These are phyloP conservation scores for Phoenix dactylifera DNA, from an alignment of 176 grass and related monocot species.

Conservation along the genomic window DNA sequence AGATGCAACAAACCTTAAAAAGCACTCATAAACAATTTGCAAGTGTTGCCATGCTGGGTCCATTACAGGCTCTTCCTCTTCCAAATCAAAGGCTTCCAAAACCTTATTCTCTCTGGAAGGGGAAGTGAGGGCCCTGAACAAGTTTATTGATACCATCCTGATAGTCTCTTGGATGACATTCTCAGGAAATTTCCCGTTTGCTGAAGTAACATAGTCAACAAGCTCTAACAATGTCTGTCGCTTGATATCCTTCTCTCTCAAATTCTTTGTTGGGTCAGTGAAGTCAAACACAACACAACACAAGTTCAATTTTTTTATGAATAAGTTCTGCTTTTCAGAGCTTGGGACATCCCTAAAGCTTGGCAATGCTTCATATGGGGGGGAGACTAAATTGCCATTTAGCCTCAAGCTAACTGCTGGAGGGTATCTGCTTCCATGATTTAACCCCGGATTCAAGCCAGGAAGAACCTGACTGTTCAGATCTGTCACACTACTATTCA, in stretches of 20 bases:
- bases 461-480: slow-evolving; percentile 32
- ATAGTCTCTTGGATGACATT: slow-evolving; percentile 63
- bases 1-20: slow-evolving; percentile 78
- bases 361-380: slow-evolving; percentile 56
- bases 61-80: slow-evolving; percentile 95
- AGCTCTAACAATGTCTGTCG: slow-evolving; percentile 73
- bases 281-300: slow-evolving; percentile 76
- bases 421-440: slow-evolving; percentile 16
- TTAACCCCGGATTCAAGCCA: slow-evolving; percentile 22
- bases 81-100: slow-evolving; percentile 71
- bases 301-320: slow-evolving; percentile 68
- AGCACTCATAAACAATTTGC: slow-evolving; percentile 82
- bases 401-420: slow-evolving; percentile 8
- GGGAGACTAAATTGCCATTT: slow-evolving; percentile 37
- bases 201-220: slow-evolving; percentile 72
- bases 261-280: slow-evolving; percentile 50
- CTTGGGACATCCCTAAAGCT: slow-evolving; percentile 73
- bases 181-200: slow-evolving; percentile 66
- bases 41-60: slow-evolving; percentile 49
- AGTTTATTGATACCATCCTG: slow-evolving; percentile 69
- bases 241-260: slow-evolving; percentile 90
- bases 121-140: slow-evolving; percentile 63
- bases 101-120: slow-evolving; percentile 72
- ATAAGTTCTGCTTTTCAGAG: slow-evolving; percentile 72
- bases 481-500: slow-evolving; percentile 35